phyloP scores from a whole-genome alignment of 495 filamentous ascomycete genomes.

The Lasiosphaeria miniovina region DNA sequence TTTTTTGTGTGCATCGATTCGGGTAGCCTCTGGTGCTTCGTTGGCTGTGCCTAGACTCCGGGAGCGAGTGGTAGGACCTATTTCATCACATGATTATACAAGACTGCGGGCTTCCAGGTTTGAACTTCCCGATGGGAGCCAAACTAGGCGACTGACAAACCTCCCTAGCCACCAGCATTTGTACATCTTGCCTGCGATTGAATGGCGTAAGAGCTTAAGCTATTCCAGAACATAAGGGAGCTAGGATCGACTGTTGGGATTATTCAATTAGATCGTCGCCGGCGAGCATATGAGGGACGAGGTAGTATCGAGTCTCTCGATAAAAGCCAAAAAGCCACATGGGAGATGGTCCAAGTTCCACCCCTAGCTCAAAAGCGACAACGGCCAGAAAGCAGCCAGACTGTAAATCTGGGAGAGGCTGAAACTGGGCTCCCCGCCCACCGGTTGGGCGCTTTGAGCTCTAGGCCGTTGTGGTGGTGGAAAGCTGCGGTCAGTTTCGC shows the following conservation, averaged over 20 bases:
- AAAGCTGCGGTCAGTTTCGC: conserved; percentile 23
- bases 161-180: too few species aligned
- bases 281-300: conserved; percentile 9
- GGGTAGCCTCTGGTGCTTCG: background rate
- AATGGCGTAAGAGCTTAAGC: background rate
- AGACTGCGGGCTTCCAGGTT: conserved; percentile 4
- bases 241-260: conserved; percentile 25
- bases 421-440: too few species aligned
- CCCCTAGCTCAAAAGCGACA: background rate
- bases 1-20: too few species aligned
- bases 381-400: conserved; percentile 9
- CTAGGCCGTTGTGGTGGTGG: conserved; percentile 14
- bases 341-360: too few species aligned
- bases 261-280: conserved; percentile 14
- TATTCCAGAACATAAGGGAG: conserved; percentile 8
- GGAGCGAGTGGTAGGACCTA: background rate
- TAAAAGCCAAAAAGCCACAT: too few species aligned
- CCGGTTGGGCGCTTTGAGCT: background rate
- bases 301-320: too few species aligned
- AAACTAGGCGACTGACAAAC: background rate
- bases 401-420: conserved; percentile 9
- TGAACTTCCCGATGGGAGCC: background rate
- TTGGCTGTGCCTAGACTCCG: background rate
- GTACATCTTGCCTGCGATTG: too few species aligned
- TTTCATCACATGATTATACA: conserved; percentile 13